phyloP scores from a whole-genome alignment of 306 rosid genomes.

The Cyclanthera cordifolia region DNA sequence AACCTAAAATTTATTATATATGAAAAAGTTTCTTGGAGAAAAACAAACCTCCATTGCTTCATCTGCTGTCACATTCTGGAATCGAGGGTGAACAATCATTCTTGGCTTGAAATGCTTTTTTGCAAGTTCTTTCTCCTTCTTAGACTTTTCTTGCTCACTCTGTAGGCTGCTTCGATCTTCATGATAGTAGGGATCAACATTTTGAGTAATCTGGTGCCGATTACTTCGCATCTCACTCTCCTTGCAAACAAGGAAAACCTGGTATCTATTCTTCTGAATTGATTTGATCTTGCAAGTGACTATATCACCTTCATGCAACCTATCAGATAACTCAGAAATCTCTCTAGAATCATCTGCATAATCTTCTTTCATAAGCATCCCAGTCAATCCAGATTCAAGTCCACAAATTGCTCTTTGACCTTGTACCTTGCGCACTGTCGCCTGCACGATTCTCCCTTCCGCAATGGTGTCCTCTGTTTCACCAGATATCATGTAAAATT shows the following conservation, averaged over 20 bases:
- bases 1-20: background rate
- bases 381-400: slow-evolving; percentile 94
- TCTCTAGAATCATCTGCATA: slow-evolving; percentile 86
- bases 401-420: slow-evolving; percentile 77
- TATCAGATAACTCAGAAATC: slow-evolving; percentile 67
- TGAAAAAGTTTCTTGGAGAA: background rate
- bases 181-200: slow-evolving; percentile 59
- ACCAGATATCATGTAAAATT: slow-evolving; percentile 89
- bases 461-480: slow-evolving; percentile 90
- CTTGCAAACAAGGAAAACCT: slow-evolving; percentile 74
- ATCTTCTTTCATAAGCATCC: slow-evolving; percentile 91
- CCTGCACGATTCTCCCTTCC: slow-evolving; percentile 88
- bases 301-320: slow-evolving; percentile 75
- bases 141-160: slow-evolving; percentile 69
- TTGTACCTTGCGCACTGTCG: slow-evolving; percentile 75
- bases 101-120: slow-evolving; percentile 93
- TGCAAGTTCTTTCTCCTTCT: slow-evolving; percentile 83
- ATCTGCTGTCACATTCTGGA: slow-evolving; percentile 90
- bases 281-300: slow-evolving; percentile 93
- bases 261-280: slow-evolving; percentile 86
- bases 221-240: slow-evolving; percentile 90
- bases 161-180: slow-evolving; percentile 75
- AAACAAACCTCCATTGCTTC: slow-evolving; percentile 84
- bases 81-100: slow-evolving; percentile 98
- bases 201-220: slow-evolving; percentile 38